Base-by-base conservation (phyloP, 2,329 filamentous ascomycete genomes). In the Coniochaeta prunicola region DNA sequence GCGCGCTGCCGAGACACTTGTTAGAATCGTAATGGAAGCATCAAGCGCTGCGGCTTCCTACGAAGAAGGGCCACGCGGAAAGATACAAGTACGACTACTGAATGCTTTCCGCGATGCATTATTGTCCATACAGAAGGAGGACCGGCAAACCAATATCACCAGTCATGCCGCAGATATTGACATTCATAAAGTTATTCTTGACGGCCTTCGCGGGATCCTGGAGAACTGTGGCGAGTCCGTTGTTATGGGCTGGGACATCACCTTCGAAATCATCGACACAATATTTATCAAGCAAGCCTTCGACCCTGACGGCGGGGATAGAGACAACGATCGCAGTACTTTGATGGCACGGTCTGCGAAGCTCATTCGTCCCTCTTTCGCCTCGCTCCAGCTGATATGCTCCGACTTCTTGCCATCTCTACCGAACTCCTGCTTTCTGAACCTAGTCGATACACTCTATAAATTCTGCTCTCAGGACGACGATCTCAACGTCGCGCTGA, bases 401-500 rank as follows among this genome's bases (percentile, higher is more conserved):
- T 97, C 94, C 0, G 94, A 99, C 71, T 99, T 99, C 67, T 75
- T 99, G 34, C 81, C 86, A 15, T 86, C 89, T 7, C 80, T 87
- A 59, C 89, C 84, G 53, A 85, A 84, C 70, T 83, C 78, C 56
- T 97, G 83, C 76, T 90, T 88, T 71, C 80, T 87, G 60, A 84
- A 87, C 60, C 81, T 99, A 17, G 86, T 97, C 61, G 89, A 96
- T 74, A 91, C 92, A 12, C 82, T 99, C 24, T 91, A 91, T 67
- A 88, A 89, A 63, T 99, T 97, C 72, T 92, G 91, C 65, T 88
- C 87, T 0, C 94, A 99, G 71, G 82, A 88, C 63, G 90, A 96
- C 64, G 94, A 99, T 68, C 80, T 99, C 38, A 99, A 99, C 65
- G 96, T 97, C 67, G 93, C 93, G 0, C 78, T 99, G 28, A 97